Percentiles rank a stretch among this genome's conserved stretches.
phyloP scores from a whole-genome alignment of 2,329 filamentous ascomycete species.

The Magnaporthiopsis rhizophila region DNA sequence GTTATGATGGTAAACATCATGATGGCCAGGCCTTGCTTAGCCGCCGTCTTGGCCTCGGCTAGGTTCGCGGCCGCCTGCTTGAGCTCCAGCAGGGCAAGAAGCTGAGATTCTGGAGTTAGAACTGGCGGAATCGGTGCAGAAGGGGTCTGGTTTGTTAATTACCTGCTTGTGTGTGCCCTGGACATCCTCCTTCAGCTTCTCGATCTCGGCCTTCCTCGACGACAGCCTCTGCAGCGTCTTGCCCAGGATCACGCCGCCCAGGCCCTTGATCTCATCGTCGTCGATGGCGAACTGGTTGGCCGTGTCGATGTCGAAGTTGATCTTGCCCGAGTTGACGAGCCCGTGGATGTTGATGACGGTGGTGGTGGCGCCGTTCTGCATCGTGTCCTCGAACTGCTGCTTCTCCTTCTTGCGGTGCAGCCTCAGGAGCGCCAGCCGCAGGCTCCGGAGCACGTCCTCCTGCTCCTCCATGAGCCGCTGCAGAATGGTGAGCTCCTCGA shows the following conservation, averaged over 20 bases:
- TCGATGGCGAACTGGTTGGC: neutral
- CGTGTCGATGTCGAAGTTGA: neutral
- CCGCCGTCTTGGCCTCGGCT: neutral
- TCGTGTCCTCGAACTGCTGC: neutral
- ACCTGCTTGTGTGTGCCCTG: neutral
- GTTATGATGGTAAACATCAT: constrained; percentile 39
- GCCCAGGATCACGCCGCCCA: neutral
- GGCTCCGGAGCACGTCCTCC: neutral
- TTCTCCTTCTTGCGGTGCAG: neutral
- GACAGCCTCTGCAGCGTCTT: neutral
- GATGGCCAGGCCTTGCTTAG: constrained; percentile 32
- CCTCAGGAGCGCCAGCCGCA: neutral
- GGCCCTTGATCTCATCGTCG: neutral
- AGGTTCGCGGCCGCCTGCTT: constrained; percentile 29
- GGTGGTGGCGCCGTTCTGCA: neutral
- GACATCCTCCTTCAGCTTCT: neutral
- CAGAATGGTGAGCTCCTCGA: neutral
- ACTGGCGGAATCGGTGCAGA: too few relatives aligned
- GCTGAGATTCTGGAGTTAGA: neutral
- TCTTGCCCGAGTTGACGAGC: neutral
- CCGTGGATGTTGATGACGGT: neutral
- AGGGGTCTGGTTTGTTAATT: too few relatives aligned
- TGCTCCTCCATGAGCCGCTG: neutral
- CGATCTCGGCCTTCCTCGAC: neutral
- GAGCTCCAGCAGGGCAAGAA: neutral